These are phyloP conservation scores for Tolypocladium pustulatum DNA, from an alignment of 2,329 filamentous ascomycete genomes.

Conservation along the genomic window DNA sequence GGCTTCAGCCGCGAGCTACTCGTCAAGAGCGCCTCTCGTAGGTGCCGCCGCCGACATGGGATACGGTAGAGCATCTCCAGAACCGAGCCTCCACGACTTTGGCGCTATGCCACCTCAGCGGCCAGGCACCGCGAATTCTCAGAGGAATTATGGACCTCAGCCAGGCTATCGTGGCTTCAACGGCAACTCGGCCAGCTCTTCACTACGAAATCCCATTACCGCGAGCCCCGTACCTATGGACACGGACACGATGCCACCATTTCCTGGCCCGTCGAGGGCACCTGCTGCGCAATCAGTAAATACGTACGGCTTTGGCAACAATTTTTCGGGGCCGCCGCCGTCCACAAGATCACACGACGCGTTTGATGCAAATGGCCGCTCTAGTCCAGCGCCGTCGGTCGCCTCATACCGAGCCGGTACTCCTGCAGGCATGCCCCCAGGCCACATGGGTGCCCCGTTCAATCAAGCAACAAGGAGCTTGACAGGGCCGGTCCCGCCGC, in stretches of 20 bases:
- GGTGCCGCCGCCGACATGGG: conserved; percentile 52
- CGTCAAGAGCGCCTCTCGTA: conserved; percentile 53
- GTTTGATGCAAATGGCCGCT: conserved; percentile 20
- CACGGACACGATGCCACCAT: conserved; percentile 15
- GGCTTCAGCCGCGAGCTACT: conserved; percentile 49
- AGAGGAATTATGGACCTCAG: conserved; percentile 17
- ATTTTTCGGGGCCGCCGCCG: conserved; percentile 12
- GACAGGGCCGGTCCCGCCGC: conserved; percentile 24
- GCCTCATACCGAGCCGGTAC: conserved; percentile 12
- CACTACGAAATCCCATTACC: conserved; percentile 11
- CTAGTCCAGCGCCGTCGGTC: conserved; percentile 21
- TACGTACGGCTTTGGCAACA: conserved; percentile 16
- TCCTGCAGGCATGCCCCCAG: conserved; percentile 8
- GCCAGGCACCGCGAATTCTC: conserved; percentile 24
- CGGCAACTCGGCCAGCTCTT: conserved; percentile 6
- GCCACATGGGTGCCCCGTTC: conserved; percentile 14
- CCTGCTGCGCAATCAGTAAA: conserved; percentile 9
- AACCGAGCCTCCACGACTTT: conserved; percentile 20
- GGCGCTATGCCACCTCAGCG: conserved; percentile 17
- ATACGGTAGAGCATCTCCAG: conserved; percentile 28
- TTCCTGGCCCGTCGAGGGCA: conserved; percentile 21
- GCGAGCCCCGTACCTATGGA: conserved; percentile 19
- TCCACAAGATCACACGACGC: conserved; percentile 15
- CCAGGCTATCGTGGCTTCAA: conserved; percentile 7
- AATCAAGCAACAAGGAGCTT: conserved; percentile 23